Evolutionary conservation across 805 yeast genomes (phyloP).

Genomic region (Brettanomyces nanus): DNA sequence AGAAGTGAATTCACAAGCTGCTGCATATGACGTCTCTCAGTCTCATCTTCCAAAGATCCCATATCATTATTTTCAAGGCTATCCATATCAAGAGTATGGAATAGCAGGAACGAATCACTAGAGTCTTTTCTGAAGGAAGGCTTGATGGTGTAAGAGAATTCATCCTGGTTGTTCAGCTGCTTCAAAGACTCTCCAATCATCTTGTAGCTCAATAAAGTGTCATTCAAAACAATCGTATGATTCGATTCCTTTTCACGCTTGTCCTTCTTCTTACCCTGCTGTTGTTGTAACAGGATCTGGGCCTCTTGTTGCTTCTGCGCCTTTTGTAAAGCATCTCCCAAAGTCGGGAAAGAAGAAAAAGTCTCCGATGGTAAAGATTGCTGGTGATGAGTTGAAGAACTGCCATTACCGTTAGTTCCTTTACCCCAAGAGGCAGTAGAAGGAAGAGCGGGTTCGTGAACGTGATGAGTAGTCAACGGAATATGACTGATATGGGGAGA

Average conservation of each 20-base stretch:
- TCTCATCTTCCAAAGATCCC: conserved; percentile 7
- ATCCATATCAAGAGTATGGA: conserved; percentile 17
- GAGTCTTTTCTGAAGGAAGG: conserved; percentile 14
- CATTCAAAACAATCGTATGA: conserved; percentile 15
- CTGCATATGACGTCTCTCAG: conserved; percentile 17
- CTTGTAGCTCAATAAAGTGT: conserved; percentile 18
- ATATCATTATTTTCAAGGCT: conserved; percentile 10
- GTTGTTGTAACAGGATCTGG: conserved; percentile 23
- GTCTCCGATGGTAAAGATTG: conserved; percentile 21
- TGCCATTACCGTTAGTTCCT: conserved; percentile 15
- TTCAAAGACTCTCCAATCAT: conserved; percentile 21
- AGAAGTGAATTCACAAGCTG: conserved; percentile 24
- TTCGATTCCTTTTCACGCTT: conserved; percentile 20
- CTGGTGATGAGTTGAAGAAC: conserved; percentile 10
- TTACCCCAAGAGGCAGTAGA: conserved; percentile 63
- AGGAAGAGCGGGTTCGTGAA: conserved; percentile 38
- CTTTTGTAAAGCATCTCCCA: conserved; percentile 19
- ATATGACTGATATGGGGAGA: conserved; percentile 12
- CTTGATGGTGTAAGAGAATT: conserved; percentile 18
- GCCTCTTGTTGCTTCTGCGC: conserved; percentile 12
- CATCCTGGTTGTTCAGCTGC: conserved; percentile 16
- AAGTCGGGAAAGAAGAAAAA: conserved; percentile 44
- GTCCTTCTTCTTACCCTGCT: conserved; percentile 18
- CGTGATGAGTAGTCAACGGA: conserved; percentile 5
- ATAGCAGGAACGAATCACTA: conserved; percentile 9